Evolutionary conservation across 1,139 yeast species (phyloP).

Genomic region (Taphrina flavorubra): DNA sequence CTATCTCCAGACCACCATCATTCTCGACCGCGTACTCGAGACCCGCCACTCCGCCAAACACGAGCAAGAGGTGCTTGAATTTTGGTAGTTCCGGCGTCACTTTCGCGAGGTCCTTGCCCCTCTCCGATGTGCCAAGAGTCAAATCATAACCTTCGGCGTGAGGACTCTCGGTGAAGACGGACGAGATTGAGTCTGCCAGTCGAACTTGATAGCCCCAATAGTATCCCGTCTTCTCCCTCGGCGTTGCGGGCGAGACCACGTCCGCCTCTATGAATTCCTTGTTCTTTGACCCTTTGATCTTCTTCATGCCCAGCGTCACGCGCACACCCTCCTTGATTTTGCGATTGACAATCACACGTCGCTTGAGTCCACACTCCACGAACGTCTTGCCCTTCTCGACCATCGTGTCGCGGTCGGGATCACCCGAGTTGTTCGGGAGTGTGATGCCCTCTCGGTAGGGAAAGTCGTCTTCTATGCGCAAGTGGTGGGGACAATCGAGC

Average conservation of each 20-base stretch:
- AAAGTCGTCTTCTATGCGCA: constrained; percentile 38
- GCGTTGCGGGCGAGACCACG: constrained; percentile 41
- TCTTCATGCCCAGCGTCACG: constrained; percentile 38
- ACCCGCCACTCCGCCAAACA: constrained; percentile 42
- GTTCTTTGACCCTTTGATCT: constrained; percentile 20
- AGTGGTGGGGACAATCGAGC: constrained; percentile 42
- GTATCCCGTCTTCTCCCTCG: constrained; percentile 42
- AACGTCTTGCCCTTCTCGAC: constrained; percentile 36
- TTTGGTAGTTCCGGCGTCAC: constrained; percentile 28
- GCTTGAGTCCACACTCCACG: constrained; percentile 40
- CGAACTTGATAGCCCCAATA: constrained; percentile 45
- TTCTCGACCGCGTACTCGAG: constrained; percentile 40
- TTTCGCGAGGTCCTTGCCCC: constrained; percentile 34
- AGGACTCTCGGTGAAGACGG: constrained; percentile 41
- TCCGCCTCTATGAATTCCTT: constrained; percentile 40
- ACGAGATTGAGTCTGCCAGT: constrained; percentile 42
- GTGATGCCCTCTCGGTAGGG: constrained; percentile 43
- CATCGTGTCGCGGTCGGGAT: constrained; percentile 33
- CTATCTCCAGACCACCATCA: constrained; percentile 35
- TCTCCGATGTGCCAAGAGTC: constrained; percentile 40
- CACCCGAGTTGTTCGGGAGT: constrained; percentile 22
- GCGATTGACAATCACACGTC: constrained; percentile 33
- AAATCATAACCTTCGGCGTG: constrained; percentile 34
- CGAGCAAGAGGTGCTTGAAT: constrained; percentile 42
- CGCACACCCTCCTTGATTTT: constrained; percentile 38